Conservation (phyloP, 2,329 filamentous ascomycete species). For the Colletotrichum zoysiae region DNA sequence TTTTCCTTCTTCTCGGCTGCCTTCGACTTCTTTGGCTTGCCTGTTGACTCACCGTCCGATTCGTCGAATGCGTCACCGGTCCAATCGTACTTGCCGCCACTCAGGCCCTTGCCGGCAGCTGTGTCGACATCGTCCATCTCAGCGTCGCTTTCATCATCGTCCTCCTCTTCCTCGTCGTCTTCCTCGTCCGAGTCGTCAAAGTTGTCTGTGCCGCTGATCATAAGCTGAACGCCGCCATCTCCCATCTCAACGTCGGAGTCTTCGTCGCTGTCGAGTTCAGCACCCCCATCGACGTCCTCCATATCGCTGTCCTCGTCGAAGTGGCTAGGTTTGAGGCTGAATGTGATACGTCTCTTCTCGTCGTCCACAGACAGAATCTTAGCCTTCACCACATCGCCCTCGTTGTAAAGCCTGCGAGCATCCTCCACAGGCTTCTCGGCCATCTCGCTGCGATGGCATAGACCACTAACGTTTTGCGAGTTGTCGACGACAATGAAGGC, state of each 20-base stretch:
- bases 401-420: slow-evolving; percentile 88
- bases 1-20: slow-evolving; percentile 62
- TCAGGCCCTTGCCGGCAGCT: slow-evolving; percentile 49
- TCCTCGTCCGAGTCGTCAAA: slow-evolving; percentile 49
- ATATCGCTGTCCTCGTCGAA: slow-evolving; percentile 74
- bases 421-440: slow-evolving; percentile 86
- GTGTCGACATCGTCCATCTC: slow-evolving; percentile 56
- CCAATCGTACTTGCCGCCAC: slow-evolving; percentile 88
- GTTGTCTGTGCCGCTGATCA: slow-evolving; percentile 60
- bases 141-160: slow-evolving; percentile 56
- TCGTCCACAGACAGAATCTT: slow-evolving; percentile 83
- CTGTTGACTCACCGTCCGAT: slow-evolving; percentile 64
- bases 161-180: slow-evolving; percentile 55
- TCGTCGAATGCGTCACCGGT: slow-evolving; percentile 76
- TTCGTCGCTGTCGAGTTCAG: slow-evolving; percentile 57
- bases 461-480: slow-evolving; percentile 88
- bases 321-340: slow-evolving; percentile 93
- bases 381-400: slow-evolving; percentile 94
- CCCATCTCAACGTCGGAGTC: slow-evolving; percentile 63
- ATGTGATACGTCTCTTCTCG: slow-evolving; percentile 83
- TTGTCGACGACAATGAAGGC: slow-evolving; percentile 93
- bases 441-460: slow-evolving; percentile 94
- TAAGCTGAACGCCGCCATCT: slow-evolving; percentile 58
- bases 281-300: slow-evolving; percentile 61
- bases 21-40: slow-evolving; percentile 47